phyloP scores from a whole-genome alignment of 257 asterid species.

The Osmanthus fragrans region DNA sequence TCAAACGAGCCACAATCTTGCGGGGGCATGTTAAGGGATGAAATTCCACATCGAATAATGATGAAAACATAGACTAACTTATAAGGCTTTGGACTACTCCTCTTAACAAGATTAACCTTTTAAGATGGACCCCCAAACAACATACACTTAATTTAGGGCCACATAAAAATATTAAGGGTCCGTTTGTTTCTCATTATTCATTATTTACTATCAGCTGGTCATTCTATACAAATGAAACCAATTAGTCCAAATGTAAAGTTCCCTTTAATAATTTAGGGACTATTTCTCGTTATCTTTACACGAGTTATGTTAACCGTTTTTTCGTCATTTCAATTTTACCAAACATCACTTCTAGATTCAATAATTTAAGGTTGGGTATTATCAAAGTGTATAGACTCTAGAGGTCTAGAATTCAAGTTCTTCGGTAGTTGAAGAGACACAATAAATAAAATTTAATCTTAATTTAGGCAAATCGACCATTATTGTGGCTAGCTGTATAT shows the following conservation, averaged over 20 bases:
- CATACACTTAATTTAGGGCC: conserved; percentile 17
- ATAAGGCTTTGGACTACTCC: no score
- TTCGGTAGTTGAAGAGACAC: not conserved
- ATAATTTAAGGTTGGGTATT: not conserved
- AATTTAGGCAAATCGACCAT: conserved; percentile 50
- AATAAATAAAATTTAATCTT: not conserved
- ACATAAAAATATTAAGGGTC: conserved; percentile 28
- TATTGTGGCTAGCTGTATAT: conserved; percentile 37
- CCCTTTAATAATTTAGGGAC: not conserved
- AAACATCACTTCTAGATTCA: not conserved
- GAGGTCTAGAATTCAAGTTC: not conserved
- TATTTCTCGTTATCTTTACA: not conserved
- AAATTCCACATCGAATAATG: no score
- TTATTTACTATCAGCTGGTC: not conserved
- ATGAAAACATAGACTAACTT: no score
- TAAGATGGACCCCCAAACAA: no score
- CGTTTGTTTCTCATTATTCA: no score
- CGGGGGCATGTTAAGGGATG: no score
- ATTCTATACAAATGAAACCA: conserved; percentile 1
- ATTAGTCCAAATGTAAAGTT: conserved; percentile 18
- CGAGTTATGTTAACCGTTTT: not conserved
- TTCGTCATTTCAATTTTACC: no score
- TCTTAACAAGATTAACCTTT: no score
- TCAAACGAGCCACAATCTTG: no score
- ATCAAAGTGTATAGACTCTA: not conserved